These are phyloP conservation scores for Geranomyces michiganensis DNA, from an alignment of 192 early-diverging fungal genomes.

Conservation along the genomic window DNA sequence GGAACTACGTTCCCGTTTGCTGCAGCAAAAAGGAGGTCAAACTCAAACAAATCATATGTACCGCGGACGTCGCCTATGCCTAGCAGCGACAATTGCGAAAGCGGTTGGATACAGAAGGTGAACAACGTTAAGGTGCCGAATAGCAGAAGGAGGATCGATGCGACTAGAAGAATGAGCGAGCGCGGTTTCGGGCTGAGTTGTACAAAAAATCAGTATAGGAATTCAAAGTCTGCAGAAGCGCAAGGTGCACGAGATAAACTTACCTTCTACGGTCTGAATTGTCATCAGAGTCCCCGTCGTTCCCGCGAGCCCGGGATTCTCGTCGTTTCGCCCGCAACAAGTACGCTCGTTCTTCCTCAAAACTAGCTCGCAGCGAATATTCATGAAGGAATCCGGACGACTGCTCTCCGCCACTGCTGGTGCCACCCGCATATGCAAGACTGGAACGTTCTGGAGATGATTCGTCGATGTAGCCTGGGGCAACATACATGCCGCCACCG, in stretches of 20 bases:
- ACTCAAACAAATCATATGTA: slow-evolving; percentile 5
- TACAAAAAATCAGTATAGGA: background rate
- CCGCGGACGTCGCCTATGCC: slow-evolving; percentile 9
- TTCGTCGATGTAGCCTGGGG: background rate
- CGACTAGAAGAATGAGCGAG: background rate
- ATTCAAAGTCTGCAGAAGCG: background rate
- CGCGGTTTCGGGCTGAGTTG: background rate
- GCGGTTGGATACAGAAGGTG: slow-evolving; percentile 20
- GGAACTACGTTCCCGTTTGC: slow-evolving; percentile 13
- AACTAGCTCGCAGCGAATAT: background rate
- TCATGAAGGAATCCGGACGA: slow-evolving; percentile 3
- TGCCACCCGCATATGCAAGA: background rate
- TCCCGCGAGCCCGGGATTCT: background rate
- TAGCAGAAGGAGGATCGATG: background rate
- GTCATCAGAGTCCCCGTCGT: background rate
- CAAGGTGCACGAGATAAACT: too few relatives aligned
- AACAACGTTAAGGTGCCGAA: slow-evolving; percentile 8
- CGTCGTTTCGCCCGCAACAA: background rate
- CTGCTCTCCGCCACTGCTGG: background rate
- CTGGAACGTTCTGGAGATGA: background rate
- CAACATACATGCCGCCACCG: background rate
- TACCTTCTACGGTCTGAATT: background rate
- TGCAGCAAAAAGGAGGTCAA: slow-evolving; percentile 18
- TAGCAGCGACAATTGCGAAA: background rate
- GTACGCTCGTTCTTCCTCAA: slow-evolving; percentile 9